phyloP scores from a whole-genome alignment of 2,329 filamentous ascomycete genomes.

The Penicillium rolfsii region DNA sequence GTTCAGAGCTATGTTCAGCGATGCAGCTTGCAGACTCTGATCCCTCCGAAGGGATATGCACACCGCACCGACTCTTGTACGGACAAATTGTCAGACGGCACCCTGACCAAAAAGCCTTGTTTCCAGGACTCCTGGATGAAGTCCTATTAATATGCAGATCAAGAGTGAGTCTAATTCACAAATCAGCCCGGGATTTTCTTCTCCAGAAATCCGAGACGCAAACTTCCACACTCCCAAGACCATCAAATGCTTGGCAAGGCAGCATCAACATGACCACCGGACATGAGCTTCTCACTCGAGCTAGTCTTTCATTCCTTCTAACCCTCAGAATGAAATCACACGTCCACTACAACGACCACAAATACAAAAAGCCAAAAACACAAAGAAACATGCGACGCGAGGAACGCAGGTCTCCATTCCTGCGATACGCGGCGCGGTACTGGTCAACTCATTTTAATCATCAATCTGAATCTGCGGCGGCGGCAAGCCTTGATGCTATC shows the following conservation, averaged over 20 bases:
- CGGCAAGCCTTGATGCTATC: neutral
- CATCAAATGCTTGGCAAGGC: neutral
- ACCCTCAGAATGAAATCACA: neutral
- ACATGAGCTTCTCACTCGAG: neutral
- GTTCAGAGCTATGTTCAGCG: neutral
- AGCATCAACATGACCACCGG: neutral
- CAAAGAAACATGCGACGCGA: neutral
- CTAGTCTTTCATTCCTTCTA: neutral
- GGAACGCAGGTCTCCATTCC: neutral
- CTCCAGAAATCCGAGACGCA: neutral
- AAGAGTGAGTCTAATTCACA: neutral
- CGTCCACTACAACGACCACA: neutral
- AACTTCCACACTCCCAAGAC: neutral
- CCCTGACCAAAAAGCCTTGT: neutral
- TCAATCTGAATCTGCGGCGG: neutral
- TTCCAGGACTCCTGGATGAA: neutral
- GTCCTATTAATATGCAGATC: neutral
- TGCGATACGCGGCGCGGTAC: neutral
- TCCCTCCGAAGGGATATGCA: neutral
- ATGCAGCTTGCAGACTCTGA: neutral
- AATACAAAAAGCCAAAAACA: neutral
- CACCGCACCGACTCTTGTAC: neutral
- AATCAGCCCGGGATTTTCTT: neutral
- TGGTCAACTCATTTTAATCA: neutral
- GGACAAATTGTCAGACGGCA: neutral